Evolutionary conservation across 306 rosid genomes (phyloP).

Genomic region (Echinosophora koreensis): DNA sequence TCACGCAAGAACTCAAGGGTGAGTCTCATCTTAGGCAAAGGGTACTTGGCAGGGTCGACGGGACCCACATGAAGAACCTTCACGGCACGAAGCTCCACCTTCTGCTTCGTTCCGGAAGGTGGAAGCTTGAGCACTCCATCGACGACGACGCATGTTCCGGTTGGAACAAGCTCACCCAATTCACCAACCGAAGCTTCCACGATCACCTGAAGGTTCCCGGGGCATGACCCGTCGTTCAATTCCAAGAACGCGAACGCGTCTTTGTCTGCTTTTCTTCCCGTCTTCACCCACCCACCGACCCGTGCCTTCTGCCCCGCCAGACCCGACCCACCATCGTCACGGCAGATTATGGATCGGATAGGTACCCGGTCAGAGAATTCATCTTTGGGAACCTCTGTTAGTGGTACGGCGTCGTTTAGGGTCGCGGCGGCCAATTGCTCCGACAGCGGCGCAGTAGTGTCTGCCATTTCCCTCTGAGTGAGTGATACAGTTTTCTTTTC

Average conservation of each 20-base stretch:
- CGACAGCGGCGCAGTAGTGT: conserved; percentile 51
- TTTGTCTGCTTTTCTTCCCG: conserved; percentile 94
- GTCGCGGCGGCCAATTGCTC: conserved; percentile 60
- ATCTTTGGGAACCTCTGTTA: conserved; percentile 45
- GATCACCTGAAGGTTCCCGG: conserved; percentile 85
- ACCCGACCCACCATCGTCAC: conserved; percentile 80
- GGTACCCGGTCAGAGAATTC: conserved; percentile 87
- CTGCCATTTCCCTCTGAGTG: conserved; percentile 47
- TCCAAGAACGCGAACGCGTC: conserved; percentile 92
- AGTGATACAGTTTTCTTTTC: too few relatives aligned
- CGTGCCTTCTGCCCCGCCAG: conserved; percentile 69
- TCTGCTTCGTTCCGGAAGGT: conserved; percentile 83
- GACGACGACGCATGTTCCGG: conserved; percentile 82
- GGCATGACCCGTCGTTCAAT: conserved; percentile 85
- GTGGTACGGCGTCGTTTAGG: conserved; percentile 29
- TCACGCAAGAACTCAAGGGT: conserved; percentile 85
- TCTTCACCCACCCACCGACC: conserved; percentile 95
- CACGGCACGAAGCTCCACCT: conserved; percentile 82
- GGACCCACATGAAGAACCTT: conserved; percentile 81
- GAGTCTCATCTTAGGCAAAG: conserved; percentile 82
- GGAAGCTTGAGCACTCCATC: conserved; percentile 85
- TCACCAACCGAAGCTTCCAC: conserved; percentile 78
- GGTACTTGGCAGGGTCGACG: conserved; percentile 89
- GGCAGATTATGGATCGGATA: conserved; percentile 68
- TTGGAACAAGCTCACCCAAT: conserved; percentile 77